Conservation (phyloP, 2,329 filamentous ascomycete genomes). For the Dactylellina leptospora region DNA sequence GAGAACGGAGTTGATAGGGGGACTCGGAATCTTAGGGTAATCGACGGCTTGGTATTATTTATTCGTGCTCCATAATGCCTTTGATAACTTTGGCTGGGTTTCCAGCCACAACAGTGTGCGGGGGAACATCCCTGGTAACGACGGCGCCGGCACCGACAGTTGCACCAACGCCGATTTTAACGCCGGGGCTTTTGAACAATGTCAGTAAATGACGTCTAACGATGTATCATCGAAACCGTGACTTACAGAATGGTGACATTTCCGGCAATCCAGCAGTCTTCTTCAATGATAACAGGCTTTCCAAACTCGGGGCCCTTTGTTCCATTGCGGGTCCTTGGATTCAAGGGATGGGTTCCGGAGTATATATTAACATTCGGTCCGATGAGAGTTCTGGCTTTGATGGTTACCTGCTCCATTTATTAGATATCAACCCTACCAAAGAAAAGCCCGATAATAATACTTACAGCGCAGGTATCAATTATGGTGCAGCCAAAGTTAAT, state of each 20-base stretch:
- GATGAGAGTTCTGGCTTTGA: constrained; percentile 65
- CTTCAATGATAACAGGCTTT: constrained; percentile 77
- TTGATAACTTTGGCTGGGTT: constrained; percentile 62
- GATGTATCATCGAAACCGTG: not conserved
- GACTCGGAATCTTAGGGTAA: not conserved
- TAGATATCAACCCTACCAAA: constrained; percentile 9
- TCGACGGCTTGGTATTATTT: not conserved
- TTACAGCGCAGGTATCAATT: constrained; percentile 77
- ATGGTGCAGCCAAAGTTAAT: constrained; percentile 86
- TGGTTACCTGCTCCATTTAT: constrained; percentile 56
- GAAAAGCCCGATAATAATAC: too few relatives aligned
- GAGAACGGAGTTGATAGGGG: constrained; percentile 4
- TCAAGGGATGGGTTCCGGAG: constrained; percentile 75
- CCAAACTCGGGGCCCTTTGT: constrained; percentile 76
- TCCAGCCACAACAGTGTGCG: constrained; percentile 63
- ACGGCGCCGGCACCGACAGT: constrained; percentile 67
- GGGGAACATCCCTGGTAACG: constrained; percentile 65
- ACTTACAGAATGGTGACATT: constrained; percentile 67
- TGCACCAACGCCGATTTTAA: constrained; percentile 66
- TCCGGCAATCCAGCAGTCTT: constrained; percentile 73
- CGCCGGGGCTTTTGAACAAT: constrained; percentile 61
- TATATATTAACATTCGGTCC: constrained; percentile 88
- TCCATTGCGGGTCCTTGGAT: constrained; percentile 77
- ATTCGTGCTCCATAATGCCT: constrained; percentile 55
- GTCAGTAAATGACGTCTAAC: constrained; percentile 1